Percentiles rank a stretch among this genome's conserved stretches.
Evolutionary conservation across 108 stramenopile genomes (phyloP).

Genomic region (Fistulifera solaris): DNA sequence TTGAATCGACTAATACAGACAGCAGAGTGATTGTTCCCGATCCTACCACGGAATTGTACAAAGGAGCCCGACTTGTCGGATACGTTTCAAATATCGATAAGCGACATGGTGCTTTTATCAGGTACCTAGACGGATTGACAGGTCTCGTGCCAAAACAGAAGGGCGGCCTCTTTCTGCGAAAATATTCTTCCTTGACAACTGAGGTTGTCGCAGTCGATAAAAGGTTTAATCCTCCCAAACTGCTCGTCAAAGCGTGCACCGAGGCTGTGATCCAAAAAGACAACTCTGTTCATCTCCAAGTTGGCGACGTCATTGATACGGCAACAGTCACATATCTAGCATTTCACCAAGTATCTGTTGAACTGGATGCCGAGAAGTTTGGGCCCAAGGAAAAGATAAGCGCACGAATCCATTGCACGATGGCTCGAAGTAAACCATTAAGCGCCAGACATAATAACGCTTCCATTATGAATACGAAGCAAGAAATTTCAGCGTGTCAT

Average conservation of each 20-base stretch:
- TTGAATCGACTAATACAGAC: conserved; percentile 6
- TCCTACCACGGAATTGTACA: conserved; percentile 42
- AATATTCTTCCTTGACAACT: conserved; percentile 53
- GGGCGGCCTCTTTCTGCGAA: conserved; percentile 51
- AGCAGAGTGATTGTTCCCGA: conserved; percentile 35
- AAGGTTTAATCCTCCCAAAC: conserved; percentile 43
- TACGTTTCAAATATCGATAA: conserved; percentile 58
- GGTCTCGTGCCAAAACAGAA: conserved; percentile 73
- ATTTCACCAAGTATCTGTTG: conserved; percentile 42
- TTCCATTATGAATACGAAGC: conserved; percentile 17
- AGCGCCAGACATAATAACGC: conserved; percentile 24
- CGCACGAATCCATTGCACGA: conserved; percentile 58
- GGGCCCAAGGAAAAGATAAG: conserved; percentile 20
- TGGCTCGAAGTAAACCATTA: conserved; percentile 30
- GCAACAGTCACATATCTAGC: conserved; percentile 42
- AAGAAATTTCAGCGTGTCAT: conserved; percentile 48
- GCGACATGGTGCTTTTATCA: conserved; percentile 74
- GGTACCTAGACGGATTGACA: conserved; percentile 71
- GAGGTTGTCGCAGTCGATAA: conserved; percentile 67
- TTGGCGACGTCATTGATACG: conserved; percentile 47
- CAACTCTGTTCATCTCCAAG: conserved; percentile 3
- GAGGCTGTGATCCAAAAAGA: conserved; percentile 14
- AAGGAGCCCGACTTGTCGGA: conserved; percentile 57
- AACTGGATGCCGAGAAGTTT: conserved; percentile 15
- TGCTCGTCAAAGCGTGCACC: conserved; percentile 22